Percentiles rank a stretch among this genome's conserved stretches.
Evolutionary conservation across 2,329 filamentous ascomycete species (phyloP).

Genomic region (Cladosporium colombiae): DNA sequence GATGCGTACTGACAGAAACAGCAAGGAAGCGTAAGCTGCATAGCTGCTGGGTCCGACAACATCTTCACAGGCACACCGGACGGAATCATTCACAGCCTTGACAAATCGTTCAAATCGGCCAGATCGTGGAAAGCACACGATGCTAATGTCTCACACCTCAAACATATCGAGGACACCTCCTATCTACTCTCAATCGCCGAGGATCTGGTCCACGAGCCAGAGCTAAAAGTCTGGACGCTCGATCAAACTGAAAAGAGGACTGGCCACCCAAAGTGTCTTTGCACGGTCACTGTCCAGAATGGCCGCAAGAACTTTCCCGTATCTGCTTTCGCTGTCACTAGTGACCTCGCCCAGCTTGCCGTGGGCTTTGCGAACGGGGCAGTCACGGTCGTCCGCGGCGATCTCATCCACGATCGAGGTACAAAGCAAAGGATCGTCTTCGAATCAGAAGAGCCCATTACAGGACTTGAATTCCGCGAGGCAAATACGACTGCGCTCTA

Average conservation of each 20-base stretch:
- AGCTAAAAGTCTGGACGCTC: conserved; percentile 95
- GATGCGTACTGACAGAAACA: conserved; percentile 32
- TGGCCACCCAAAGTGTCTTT: conserved; percentile 82
- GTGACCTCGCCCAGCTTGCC: conserved; percentile 88
- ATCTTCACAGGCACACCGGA: conserved; percentile 85
- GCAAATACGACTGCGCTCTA: conserved; percentile 74
- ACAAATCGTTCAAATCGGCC: conserved; percentile 81
- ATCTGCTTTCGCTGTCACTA: conserved; percentile 82
- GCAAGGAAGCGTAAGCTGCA: conserved; percentile 71
- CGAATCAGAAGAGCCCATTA: conserved; percentile 95
- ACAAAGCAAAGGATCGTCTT: conserved; percentile 93
- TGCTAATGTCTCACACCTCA: conserved; percentile 81
- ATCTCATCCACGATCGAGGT: conserved; percentile 91
- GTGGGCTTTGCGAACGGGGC: conserved; percentile 95
- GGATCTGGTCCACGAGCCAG: conserved; percentile 81
- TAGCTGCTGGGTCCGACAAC: conserved; percentile 84
- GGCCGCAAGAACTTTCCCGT: conserved; percentile 92
- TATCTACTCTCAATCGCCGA: conserved; percentile 84
- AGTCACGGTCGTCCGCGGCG: conserved; percentile 89
- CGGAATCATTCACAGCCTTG: conserved; percentile 85
- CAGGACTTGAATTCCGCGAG: conserved; percentile 76
- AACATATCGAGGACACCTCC: conserved; percentile 83
- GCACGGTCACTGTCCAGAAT: conserved; percentile 83
- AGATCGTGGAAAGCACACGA: conserved; percentile 87
- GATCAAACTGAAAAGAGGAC: conserved; percentile 95